Evolutionary conservation across 176 grass and related monocot genomes (phyloP).

Genomic region (barley (Hordeum vulgare)): MorexV3_pseudomolecules_assembly NC_058522.1:312961401-312961900

Average conservation of each 20-base stretch:
- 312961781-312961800: not conserved
- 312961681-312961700: constrained; percentile 47
- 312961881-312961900: too few species aligned
- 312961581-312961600: constrained; percentile 92
- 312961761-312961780: not conserved
- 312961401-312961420: not conserved
- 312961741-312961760: constrained; percentile 31
- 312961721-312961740: constrained; percentile 23
- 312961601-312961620: constrained; percentile 86
- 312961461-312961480: not conserved
- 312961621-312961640: constrained; percentile 74
- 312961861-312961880: not conserved
- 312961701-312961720: constrained; percentile 36
- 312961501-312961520: constrained; percentile 1
- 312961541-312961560: constrained; percentile 76
- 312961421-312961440: not conserved
- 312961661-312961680: constrained; percentile 34
- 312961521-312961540: constrained; percentile 30
- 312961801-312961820: not conserved
- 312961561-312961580: constrained; percentile 92
- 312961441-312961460: not conserved
- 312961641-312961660: constrained; percentile 32
- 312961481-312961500: constrained; percentile 6
- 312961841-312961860: not conserved
- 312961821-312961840: not conserved